Evolutionary conservation across 2,329 filamentous ascomycete species (phyloP), one percentile per base, ranked within the genome.

Genomic region (Alternaria triticimaculans): DNA sequence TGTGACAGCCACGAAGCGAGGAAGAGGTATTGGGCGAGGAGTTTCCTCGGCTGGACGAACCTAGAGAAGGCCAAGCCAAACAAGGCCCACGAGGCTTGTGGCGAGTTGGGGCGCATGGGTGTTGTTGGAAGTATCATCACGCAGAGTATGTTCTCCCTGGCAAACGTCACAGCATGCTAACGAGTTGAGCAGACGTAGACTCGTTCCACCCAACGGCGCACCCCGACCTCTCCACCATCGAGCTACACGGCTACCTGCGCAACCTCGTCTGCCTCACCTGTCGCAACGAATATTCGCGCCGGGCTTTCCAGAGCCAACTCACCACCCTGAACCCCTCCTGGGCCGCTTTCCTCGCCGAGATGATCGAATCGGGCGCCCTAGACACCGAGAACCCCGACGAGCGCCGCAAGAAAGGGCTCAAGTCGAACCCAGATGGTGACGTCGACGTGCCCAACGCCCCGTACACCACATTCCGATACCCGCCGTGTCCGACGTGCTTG

Each of bases 11-110:
- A 98, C 80, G 92, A 94, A 78, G 89, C 92, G 12, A 86, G 96
- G 68, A 96, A 97, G 80, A 85, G 96, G 65, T 99, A 99, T 79
- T 99, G 96, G 96, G 95, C 96, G 1, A 85, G 96, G 53, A 97
- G 92, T 76, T 99, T 97, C 79, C 83, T 99, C 20, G 96, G 96
- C 41, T 98, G 94, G 94, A 90, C 92, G 5, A 93, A 88, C 48
- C 83, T 98, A 69, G 84, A 91, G 74, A 90, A 88, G 65, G 92
- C 93, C n/a, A 84, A 83, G 62, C 94, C 95, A 12, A 98, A 98
- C 76, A 82, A 84, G 4, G 90, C 89, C 2, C 96, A 99, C 81
- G 85, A 87, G 76, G 93, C 94, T 3, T 87, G 98, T 60, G 86
- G 87, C 56, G 86, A 90, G 67, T 83, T 98, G 37, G 92, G 88